Percentiles rank a stretch among this genome's conserved stretches.
phyloP scores from a whole-genome alignment of 1,284 basidiomycete species.

The Ceratobasidium sp. region DNA sequence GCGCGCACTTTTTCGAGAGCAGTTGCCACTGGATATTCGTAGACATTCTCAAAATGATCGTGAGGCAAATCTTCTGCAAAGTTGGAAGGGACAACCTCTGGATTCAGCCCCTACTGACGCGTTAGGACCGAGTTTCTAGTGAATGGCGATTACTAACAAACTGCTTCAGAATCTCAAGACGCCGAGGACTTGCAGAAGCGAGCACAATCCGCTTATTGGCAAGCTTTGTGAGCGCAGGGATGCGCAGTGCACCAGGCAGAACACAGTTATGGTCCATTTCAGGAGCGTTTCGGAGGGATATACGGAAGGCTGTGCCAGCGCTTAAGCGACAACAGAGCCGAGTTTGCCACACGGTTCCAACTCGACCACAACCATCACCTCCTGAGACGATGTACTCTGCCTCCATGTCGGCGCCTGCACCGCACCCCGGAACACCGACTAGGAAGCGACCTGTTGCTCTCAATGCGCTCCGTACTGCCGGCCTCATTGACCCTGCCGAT shows the following conservation, averaged over 20 bases:
- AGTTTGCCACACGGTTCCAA: conserved; percentile 2
- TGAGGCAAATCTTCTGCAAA: conserved; percentile 88
- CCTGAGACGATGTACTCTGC: conserved; percentile 36
- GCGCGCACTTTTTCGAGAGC: conserved; percentile 82
- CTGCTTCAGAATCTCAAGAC: conserved; percentile 86
- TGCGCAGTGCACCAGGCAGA: conserved; percentile 77
- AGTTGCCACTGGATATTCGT: conserved; percentile 95
- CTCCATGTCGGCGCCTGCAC: conserved; percentile 33
- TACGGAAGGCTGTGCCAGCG: conserved; percentile 3
- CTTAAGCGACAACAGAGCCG: neutral
- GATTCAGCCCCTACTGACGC: conserved; percentile 78
- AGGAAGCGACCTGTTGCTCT: conserved; percentile 33
- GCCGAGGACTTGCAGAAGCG: conserved; percentile 87
- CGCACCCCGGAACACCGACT: conserved; percentile 34
- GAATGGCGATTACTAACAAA: conserved; percentile 68
- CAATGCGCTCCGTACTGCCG: conserved; percentile 41
- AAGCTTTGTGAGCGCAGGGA: conserved; percentile 80
- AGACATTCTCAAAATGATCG: conserved; percentile 78
- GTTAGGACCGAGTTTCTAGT: conserved; percentile 14
- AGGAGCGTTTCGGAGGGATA: neutral
- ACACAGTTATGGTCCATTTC: conserved; percentile 62
- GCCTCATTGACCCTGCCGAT: conserved; percentile 45
- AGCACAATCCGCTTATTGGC: conserved; percentile 80
- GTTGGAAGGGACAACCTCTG: conserved; percentile 89
- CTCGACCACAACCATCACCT: conserved; percentile 21